Evolutionary conservation across 345 rosid species (phyloP).

Genomic region (Brassica incana): DNA sequence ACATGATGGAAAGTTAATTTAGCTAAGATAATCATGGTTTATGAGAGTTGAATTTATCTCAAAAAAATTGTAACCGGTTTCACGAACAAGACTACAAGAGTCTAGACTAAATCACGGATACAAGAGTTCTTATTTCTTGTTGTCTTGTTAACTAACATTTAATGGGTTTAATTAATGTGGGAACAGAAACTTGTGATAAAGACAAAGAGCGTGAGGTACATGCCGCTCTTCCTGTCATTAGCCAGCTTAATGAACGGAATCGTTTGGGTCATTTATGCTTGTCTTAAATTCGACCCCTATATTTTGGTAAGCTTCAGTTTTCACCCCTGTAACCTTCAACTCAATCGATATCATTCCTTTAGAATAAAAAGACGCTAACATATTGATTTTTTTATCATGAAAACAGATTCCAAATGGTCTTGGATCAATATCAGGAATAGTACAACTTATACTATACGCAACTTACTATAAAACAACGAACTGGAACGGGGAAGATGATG

Average conservation of each 20-base stretch:
- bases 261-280: constrained; percentile 60
- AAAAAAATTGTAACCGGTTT: too few species aligned
- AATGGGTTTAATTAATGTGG: constrained; percentile 10
- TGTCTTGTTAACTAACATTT: constrained; percentile 27
- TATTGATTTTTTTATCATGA: neutral
- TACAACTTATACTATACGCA: constrained; percentile 51
- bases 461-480: constrained; percentile 48
- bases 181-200: constrained; percentile 58
- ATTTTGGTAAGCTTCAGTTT: constrained; percentile 45
- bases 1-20: neutral
- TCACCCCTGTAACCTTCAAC: neutral
- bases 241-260: constrained; percentile 54
- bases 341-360: neutral
- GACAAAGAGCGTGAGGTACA: constrained; percentile 86
- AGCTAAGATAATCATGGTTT: neutral
- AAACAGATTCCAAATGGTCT: constrained; percentile 52
- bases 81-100: too few species aligned
- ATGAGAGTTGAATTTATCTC: too few species aligned
- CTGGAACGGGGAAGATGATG: constrained; percentile 45
- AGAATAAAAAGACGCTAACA: neutral
- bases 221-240: constrained; percentile 68
- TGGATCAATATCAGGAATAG: constrained; percentile 53
- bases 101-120: neutral
- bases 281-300: constrained; percentile 57
- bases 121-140: neutral